A percentile compares a stretch with the other conserved stretches of the same genome.
phyloP scores from a whole-genome alignment of 2,329 filamentous ascomycete genomes.

The Alternaria sp. region DNA sequence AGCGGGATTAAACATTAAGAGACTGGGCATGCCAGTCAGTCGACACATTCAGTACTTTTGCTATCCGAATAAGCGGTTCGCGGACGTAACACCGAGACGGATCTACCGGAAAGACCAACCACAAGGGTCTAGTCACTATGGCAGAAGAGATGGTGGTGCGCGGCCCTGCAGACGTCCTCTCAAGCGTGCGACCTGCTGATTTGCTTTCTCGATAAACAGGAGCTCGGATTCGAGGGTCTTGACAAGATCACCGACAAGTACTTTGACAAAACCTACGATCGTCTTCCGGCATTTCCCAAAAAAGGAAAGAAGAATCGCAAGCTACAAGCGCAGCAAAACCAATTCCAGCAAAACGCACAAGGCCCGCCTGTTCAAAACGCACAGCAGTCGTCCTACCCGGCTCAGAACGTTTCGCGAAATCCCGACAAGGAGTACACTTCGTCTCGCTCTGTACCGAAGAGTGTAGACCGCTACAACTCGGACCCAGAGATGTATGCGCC shows the following conservation, averaged over 20 bases:
- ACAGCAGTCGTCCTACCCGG: neutral
- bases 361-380: neutral
- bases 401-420: neutral
- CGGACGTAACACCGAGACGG: constrained; percentile 14
- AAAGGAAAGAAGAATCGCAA: constrained; percentile 14
- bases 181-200: constrained; percentile 14
- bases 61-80: neutral
- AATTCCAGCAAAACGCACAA: neutral
- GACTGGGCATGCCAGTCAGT: neutral
- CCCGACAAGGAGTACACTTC: constrained; percentile 15
- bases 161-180: neutral
- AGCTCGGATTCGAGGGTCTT: constrained; percentile 46
- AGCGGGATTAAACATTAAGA: neutral
- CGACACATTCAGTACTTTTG: neutral
- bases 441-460: neutral
- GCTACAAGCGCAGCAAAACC: constrained; percentile 12
- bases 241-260: constrained; percentile 38
- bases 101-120: constrained; percentile 22
- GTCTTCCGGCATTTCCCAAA: constrained; percentile 17
- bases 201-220: constrained; percentile 24
- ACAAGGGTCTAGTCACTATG: constrained; percentile 19
- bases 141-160: constrained; percentile 37
- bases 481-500: constrained; percentile 27
- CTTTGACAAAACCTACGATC: constrained; percentile 36
- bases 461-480: neutral